Conservation (phyloP, 352 stramenopile genomes). For the Pythium aquatile region DNA sequence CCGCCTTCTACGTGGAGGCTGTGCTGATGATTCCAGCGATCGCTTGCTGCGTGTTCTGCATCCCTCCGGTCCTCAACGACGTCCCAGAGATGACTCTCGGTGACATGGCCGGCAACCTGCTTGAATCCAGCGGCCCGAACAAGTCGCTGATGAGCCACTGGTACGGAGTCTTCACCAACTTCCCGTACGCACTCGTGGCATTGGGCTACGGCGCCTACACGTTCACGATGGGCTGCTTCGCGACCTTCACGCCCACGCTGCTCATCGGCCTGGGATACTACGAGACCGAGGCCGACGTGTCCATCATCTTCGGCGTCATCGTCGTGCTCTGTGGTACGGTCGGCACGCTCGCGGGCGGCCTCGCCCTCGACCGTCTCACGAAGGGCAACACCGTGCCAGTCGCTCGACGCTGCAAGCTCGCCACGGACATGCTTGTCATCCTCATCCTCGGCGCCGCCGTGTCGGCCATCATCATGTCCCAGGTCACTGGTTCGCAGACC, state of each 20-base stretch:
- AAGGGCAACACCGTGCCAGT: not conserved
- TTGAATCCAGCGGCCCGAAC: not conserved
- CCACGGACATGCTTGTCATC: not conserved
- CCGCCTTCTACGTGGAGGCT: not conserved
- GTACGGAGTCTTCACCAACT: not conserved
- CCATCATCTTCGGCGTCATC: not conserved
- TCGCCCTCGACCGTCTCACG: not conserved
- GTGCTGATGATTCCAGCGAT: not conserved
- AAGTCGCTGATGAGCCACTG: not conserved
- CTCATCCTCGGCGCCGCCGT: not conserved
- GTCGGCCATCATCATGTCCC: not conserved
- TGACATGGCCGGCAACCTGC: not conserved
- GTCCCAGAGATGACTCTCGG: not conserved
- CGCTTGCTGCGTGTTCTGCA: not conserved
- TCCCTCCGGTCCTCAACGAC: not conserved
- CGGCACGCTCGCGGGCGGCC: not conserved
- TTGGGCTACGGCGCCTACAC: not conserved
- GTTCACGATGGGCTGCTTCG: not conserved
- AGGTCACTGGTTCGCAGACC: not conserved
- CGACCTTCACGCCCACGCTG: not conserved
- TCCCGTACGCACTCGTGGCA: not conserved
- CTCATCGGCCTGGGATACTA: not conserved
- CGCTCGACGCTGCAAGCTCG: not conserved
- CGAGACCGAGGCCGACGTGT: not conserved
- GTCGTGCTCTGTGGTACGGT: conserved; percentile 35